These are phyloP conservation scores for Candolleomyces efflorescens DNA, from an alignment of 768 basidiomycete genomes.

Conservation along the genomic window DNA sequence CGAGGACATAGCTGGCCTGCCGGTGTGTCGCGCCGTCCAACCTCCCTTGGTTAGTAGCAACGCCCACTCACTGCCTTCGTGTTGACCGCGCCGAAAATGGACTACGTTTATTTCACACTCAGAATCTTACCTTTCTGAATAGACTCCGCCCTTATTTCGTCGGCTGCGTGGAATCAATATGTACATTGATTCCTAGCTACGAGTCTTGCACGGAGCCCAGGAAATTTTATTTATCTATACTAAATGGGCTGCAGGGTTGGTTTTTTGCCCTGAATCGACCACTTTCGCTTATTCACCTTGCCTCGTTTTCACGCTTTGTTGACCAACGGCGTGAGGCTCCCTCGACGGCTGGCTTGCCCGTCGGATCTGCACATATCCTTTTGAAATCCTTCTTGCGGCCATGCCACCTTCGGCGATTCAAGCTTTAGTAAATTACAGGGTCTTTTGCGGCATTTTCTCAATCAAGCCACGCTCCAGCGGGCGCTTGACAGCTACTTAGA, in stretches of 20 bases:
- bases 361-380: constrained; percentile 6
- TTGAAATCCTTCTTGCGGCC: constrained; percentile 1
- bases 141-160: no score
- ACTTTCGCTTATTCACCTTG: background rate
- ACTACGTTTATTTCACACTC: no score
- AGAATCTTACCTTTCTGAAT: no score
- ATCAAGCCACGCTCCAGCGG: background rate
- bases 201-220: background rate
- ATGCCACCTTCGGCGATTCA: constrained; percentile 4
- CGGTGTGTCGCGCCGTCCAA: no score
- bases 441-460: background rate
- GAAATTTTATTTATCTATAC: background rate
- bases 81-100: no score
- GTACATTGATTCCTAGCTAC: no score
- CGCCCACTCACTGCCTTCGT: no score
- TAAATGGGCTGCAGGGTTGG: constrained; percentile 1
- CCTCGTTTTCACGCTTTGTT: constrained; percentile 3
- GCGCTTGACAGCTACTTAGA: constrained; percentile 5
- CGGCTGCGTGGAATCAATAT: no score
- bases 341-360: background rate
- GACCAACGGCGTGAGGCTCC: background rate
- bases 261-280: background rate
- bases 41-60: no score
- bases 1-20: no score
- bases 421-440: constrained; percentile 3